These are phyloP conservation scores for Allomyces javanicus DNA, from an alignment of 192 early-diverging fungal species.

Conservation along the genomic window DNA sequence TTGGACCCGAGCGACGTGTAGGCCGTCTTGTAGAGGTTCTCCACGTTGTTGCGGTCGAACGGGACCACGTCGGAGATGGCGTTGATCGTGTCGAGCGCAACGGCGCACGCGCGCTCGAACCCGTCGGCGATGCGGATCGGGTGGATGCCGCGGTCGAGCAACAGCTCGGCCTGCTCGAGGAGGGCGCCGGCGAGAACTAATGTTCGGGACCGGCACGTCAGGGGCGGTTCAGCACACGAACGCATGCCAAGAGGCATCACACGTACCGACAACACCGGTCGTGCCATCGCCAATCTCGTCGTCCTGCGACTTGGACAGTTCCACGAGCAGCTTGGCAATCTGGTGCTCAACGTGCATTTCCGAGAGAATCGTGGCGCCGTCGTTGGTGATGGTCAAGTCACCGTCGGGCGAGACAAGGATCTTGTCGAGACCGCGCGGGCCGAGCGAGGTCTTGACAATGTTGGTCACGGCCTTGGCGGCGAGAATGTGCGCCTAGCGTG, in stretches of 20 bases:
- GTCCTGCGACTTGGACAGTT: constrained; percentile 94
- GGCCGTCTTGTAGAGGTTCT: constrained; percentile 78
- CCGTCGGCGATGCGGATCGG: constrained; percentile 98
- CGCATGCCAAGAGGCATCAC: background rate
- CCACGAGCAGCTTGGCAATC: constrained; percentile 93
- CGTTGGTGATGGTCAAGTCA: constrained; percentile 97
- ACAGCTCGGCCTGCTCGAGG: constrained; percentile 85
- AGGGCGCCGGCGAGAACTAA: constrained; percentile 90
- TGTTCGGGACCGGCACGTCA: background rate
- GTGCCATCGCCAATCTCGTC: constrained; percentile 99
- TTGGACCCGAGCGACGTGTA: constrained; percentile 96
- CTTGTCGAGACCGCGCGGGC: constrained; percentile 97
- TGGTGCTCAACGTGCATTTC: constrained; percentile 99
- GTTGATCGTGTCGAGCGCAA: constrained; percentile 84
- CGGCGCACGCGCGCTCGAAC: constrained; percentile 86
- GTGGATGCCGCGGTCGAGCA: constrained; percentile 91
- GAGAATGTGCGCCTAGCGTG: constrained; percentile 75
- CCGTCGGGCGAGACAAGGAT: constrained; percentile 98
- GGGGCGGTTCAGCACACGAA: background rate
- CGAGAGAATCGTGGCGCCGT: constrained; percentile 93
- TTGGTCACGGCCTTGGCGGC: constrained; percentile 92
- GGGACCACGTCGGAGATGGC: constrained; percentile 77
- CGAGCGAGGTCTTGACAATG: constrained; percentile 95
- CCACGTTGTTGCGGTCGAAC: constrained; percentile 58
- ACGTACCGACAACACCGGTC: constrained; percentile 89